Evolutionary conservation across 2,329 filamentous ascomycete genomes (phyloP), one percentile per base, ranked within the genome.

Genomic region (Phaeosphaeria sp.): DNA sequence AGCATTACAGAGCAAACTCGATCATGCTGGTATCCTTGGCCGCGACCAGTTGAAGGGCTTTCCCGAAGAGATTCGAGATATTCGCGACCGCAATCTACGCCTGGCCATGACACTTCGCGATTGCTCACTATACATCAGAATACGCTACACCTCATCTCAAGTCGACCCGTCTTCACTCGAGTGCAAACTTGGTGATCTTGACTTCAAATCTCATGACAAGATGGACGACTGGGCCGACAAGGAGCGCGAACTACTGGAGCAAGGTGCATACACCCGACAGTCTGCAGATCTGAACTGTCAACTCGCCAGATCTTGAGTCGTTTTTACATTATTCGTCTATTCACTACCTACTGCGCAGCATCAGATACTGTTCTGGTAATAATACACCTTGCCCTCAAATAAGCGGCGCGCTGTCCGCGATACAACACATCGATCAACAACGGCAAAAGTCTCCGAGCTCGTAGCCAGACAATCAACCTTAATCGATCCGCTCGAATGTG

Each of bases 71-170:
- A 43, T n/a, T 15, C 20, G 22, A 8, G 22, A 46, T 22, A 18
- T 58, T 4, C 60, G 66, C 43, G 55, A 66, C 39, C 45, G 60
- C 49, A 63, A 70, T 27, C 56, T 73, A 36, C 74, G 60, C 49
- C 59, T 72, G 17, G 80, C 81, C 9, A 83, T 82, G 80, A 82
- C 81, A 1, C 61, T 83, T 13, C 69, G 81, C 33, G 81, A 83
- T 55, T 82, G 80, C 57, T 80, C 80, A 3, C 63, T 82, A 6
- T 82, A 80, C 58, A 63, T 82, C 30, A 66, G 67, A 15, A 64
- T 74, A 9, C 55, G 60, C 0, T 69, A 65, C 30, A 39, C 53
- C 1, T 15, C 53, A 3, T 47, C 47, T 3, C 46, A 20, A 8
- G 27, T 49, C 3, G 44, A 49, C 15, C 49, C 58, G 1, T 51